A percentile compares a stretch with the other conserved stretches of the same genome.
Conservation (phyloP, 805 yeast genomes). For the Maudiozyma serrabonitensis region DNA sequence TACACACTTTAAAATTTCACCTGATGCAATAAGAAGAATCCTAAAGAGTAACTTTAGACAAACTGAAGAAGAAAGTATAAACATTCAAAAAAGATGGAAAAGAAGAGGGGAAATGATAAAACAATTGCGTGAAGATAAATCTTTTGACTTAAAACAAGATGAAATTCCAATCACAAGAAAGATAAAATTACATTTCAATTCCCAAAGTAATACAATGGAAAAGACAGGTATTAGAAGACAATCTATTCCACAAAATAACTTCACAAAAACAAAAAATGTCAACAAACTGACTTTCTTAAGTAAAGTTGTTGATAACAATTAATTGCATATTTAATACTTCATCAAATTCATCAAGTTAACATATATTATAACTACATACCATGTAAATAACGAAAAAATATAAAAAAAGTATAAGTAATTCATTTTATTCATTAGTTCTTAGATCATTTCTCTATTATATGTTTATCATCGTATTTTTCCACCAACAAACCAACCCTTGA, state of each 20-base stretch:
- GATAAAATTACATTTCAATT: not conserved
- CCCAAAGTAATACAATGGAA: slow-evolving; percentile 1
- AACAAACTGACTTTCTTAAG: slow-evolving; percentile 1
- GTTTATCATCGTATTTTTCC: slow-evolving; percentile 22
- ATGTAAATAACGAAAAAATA: not conserved
- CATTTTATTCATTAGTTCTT: not conserved
- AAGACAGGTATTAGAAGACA: not conserved
- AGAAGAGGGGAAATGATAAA: slow-evolving; percentile 36
- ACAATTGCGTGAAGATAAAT: slow-evolving; percentile 9
- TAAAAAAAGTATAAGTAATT: not conserved
- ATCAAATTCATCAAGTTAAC: not conserved
- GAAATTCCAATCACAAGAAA: not conserved
- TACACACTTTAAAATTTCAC: slow-evolving; percentile 56
- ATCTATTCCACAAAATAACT: not conserved
- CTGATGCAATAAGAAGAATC: slow-evolving; percentile 75
- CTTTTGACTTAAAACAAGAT: not conserved
- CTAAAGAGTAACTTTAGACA: slow-evolving; percentile 73
- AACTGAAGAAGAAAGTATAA: slow-evolving; percentile 38
- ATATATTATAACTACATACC: not conserved
- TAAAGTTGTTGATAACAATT: not conserved
- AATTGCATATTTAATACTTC: not conserved
- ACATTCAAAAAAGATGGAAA: slow-evolving; percentile 43
- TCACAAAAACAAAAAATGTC: not conserved
- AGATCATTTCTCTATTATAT: no score
- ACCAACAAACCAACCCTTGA: slow-evolving; percentile 34